These are phyloP conservation scores for Vicia villosa DNA, from an alignment of 306 rosid genomes.

Conservation along the genomic window DNA sequence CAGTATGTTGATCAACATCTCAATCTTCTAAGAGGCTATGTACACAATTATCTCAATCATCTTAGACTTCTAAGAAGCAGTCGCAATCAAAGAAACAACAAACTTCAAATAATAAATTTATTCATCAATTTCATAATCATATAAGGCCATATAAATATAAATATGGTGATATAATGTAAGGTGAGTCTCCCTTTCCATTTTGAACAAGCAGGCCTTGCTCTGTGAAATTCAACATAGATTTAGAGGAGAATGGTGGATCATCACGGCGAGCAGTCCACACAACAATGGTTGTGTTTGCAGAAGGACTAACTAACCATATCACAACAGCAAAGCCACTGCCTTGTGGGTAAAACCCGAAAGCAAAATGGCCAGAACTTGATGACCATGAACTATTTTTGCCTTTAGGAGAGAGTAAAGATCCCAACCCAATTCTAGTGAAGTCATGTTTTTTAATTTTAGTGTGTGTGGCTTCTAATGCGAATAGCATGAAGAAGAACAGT, in stretches of 20 bases:
- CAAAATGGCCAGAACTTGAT: conserved; percentile 44
- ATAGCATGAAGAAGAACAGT: not conserved
- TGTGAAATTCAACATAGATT: no score
- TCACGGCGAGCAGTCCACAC: conserved; percentile 48
- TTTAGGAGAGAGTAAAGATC: conserved; percentile 23
- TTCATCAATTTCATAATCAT: no score
- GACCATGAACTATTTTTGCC: conserved; percentile 23
- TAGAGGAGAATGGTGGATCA: not conserved
- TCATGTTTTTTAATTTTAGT: not conserved
- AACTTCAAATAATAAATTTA: no score
- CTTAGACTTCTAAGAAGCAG: no score
- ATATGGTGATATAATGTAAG: not conserved
- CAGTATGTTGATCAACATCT: no score
- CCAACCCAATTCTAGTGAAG: not conserved
- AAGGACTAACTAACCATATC: conserved; percentile 30
- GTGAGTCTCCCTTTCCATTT: not conserved
- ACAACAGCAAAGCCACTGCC: conserved; percentile 39
- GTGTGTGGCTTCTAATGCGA: not conserved
- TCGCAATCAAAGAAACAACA: no score
- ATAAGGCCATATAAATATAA: no score
- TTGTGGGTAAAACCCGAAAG: conserved; percentile 43
- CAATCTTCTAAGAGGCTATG: no score
- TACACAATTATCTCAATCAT: no score
- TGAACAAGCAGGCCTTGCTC: conserved; percentile 27
- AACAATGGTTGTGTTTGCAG: conserved; percentile 7